Percentiles rank a stretch among this genome's conserved stretches.
Evolutionary conservation across 768 basidiomycete genomes (phyloP).

Genomic region (Phaeotremella fagi): DNA sequence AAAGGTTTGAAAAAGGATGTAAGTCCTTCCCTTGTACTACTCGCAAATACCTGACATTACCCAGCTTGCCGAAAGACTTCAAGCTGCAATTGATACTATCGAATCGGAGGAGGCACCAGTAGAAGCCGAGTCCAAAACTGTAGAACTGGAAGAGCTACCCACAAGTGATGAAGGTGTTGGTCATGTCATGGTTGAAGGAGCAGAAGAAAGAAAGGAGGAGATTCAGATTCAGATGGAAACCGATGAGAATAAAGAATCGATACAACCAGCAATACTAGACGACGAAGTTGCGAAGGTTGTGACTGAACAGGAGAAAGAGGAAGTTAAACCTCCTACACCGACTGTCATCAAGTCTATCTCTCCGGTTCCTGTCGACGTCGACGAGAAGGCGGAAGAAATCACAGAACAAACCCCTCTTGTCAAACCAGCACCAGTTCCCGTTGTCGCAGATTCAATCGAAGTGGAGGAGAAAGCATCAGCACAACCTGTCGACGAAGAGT

Average conservation of each 20-base stretch:
- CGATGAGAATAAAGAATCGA: slow-evolving; percentile 2
- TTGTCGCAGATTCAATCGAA: background rate
- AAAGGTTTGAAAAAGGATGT: slow-evolving; percentile 46
- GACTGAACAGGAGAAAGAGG: slow-evolving; percentile 26
- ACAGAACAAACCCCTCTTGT: slow-evolving; percentile 2
- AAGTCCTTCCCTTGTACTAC: slow-evolving; percentile 10
- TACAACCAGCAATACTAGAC: slow-evolving; percentile 13
- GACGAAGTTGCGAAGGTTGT: slow-evolving; percentile 24
- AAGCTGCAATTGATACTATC: slow-evolving; percentile 20
- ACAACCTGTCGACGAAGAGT: too few species aligned
- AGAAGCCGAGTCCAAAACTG: too few species aligned
- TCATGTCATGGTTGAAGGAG: slow-evolving; percentile 27
- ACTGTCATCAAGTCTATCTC: slow-evolving; percentile 20
- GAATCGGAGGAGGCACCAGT: slow-evolving; percentile 3
- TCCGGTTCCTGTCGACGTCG: slow-evolving; percentile 10
- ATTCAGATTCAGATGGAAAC: too few species aligned
- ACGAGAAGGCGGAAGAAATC: background rate
- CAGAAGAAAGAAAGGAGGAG: slow-evolving; percentile 10
- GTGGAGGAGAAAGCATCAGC: background rate
- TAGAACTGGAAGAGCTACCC: too few species aligned
- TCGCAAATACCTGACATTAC: background rate
- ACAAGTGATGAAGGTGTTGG: slow-evolving; percentile 14
- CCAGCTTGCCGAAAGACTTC: slow-evolving; percentile 33
- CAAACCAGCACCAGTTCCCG: slow-evolving; percentile 9
- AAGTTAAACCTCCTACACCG: slow-evolving; percentile 7